Percentiles rank a stretch among this genome's conserved stretches.
These are phyloP conservation scores for Gnaphalium uliginosum DNA, from an alignment of 129 eudicot genomes.

Conservation along the genomic window DNA sequence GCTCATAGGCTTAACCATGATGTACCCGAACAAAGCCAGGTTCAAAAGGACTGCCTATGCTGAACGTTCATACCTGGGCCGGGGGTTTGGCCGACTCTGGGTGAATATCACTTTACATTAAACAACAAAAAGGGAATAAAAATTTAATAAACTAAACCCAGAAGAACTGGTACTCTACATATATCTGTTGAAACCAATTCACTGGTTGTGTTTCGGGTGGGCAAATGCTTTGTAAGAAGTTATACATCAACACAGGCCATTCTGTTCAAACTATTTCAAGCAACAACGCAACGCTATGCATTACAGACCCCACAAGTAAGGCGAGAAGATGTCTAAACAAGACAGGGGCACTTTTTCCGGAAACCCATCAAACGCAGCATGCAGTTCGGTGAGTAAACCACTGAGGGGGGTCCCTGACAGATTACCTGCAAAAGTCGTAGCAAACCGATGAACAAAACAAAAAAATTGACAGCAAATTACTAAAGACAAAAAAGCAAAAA, in stretches of 20 bases:
- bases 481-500: neutral
- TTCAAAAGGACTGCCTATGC: neutral
- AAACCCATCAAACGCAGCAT: constrained; percentile 26
- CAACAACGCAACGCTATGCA: constrained; percentile 30
- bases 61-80: neutral
- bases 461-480: neutral
- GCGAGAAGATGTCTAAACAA: constrained; percentile 13
- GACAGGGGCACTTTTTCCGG: constrained; percentile 11
- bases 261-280: constrained; percentile 31
- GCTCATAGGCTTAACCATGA: neutral
- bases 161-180: constrained; percentile 35
- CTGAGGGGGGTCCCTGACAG: constrained; percentile 13
- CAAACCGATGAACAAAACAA: neutral
- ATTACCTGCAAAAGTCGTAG: constrained; percentile 24
- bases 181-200: constrained; percentile 29
- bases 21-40: neutral
- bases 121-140: constrained; percentile 15
- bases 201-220: constrained; percentile 27
- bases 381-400: constrained; percentile 16
- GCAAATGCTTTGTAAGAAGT: constrained; percentile 33
- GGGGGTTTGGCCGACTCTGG: neutral
- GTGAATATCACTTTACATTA: constrained; percentile 7
- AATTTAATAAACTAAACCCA: constrained; percentile 35
- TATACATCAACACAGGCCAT: constrained; percentile 31
- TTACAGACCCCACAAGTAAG: constrained; percentile 24